Percentiles rank a stretch among this genome's conserved stretches.
Conservation (phyloP, 192 early-diverging fungal genomes). For the Coemansia sp. region DNA sequence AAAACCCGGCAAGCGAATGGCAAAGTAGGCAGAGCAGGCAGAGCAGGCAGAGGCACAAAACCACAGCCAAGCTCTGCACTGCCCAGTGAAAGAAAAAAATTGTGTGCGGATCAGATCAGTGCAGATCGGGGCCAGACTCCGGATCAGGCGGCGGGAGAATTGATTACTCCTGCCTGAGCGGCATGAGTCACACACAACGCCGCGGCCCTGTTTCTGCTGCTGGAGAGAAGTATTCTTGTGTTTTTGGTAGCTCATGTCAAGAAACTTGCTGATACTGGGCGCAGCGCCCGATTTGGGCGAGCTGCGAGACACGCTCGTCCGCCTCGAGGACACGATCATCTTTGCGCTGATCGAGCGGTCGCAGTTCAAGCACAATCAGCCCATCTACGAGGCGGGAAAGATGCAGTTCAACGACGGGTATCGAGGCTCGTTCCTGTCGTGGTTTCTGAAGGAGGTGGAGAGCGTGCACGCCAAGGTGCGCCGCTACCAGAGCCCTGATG, state of each 20-base stretch:
- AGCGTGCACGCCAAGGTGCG: slow-evolving; percentile 83
- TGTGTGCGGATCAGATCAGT: too few relatives aligned
- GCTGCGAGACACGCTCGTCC: slow-evolving; percentile 72
- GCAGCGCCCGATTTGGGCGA: slow-evolving; percentile 41
- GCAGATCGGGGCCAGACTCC: too few relatives aligned
- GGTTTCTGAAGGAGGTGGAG: slow-evolving; percentile 88
- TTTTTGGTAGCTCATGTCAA: too few relatives aligned
- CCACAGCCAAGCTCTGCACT: too few relatives aligned
- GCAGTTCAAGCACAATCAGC: slow-evolving; percentile 80
- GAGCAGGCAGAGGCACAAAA: background rate
- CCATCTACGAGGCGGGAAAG: slow-evolving; percentile 67
- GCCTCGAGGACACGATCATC: slow-evolving; percentile 89
- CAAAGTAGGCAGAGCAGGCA: slow-evolving; percentile 5
- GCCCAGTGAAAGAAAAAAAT: too few relatives aligned
- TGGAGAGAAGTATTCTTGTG: too few relatives aligned
- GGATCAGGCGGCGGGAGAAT: too few relatives aligned
- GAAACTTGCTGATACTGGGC: slow-evolving; percentile 39
- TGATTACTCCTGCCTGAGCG: too few relatives aligned
- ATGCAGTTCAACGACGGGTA: slow-evolving; percentile 65
- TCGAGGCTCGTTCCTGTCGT: slow-evolving; percentile 77
- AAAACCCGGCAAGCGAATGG: background rate
- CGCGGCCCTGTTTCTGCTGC: too few relatives aligned
- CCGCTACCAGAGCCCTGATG: slow-evolving; percentile 86
- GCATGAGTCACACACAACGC: too few relatives aligned
- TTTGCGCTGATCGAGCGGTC: slow-evolving; percentile 89